Evolutionary conservation across 2,329 filamentous ascomycete genomes (phyloP), one percentile per base, ranked within the genome.

Genomic region (Alternaria ventricosa): DNA sequence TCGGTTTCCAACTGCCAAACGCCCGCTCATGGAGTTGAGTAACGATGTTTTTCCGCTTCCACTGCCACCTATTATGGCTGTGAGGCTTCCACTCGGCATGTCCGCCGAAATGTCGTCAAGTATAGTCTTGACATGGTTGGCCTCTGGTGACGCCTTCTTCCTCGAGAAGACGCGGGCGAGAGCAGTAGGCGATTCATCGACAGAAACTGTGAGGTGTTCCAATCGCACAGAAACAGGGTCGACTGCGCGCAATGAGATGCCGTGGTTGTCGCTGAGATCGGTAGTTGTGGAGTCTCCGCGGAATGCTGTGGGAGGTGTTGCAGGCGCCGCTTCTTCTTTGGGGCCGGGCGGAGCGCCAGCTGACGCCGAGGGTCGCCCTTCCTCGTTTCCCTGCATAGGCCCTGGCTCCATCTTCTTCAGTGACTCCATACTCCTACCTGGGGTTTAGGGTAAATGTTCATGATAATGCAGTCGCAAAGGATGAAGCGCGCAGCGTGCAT

Each of bases 61-160:
- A 72, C 89, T 90, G 4, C 90, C 90, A 10, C 91, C 91, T 61
- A 94, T 88, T 57, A 94, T 93, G 9, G 91, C 91, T 0, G 90
- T 93, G 44, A 94, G 78, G 4, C 88, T 90, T 4, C 91, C 90
- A 8, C 87, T 85, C 4, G 84, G 83, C 75, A 93, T 86, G 23
- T 87, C 85, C 3, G 90, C 90, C 66, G 86, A 86, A 49, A 93
- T 86, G 28, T 86, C 85, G 56, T 89, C 82, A 10, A 94, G 80
- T 11, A 94, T 87, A 6, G 75, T 78, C 68, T 85, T 86, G 55
- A 76, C 71, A 73, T 78, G 69, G 51, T 59, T 68, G 36, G 60
- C 58, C 41, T 57, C 44, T 72, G 67, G 49, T 68, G 61, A 30
- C n/a, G 60, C 71, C 63, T 64, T 75, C 60, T 68, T 76, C 64